Percentiles rank a stretch among this genome's conserved stretches.
phyloP scores from a whole-genome alignment of 1,284 basidiomycete genomes.

The Moniliella sp. region DNA sequence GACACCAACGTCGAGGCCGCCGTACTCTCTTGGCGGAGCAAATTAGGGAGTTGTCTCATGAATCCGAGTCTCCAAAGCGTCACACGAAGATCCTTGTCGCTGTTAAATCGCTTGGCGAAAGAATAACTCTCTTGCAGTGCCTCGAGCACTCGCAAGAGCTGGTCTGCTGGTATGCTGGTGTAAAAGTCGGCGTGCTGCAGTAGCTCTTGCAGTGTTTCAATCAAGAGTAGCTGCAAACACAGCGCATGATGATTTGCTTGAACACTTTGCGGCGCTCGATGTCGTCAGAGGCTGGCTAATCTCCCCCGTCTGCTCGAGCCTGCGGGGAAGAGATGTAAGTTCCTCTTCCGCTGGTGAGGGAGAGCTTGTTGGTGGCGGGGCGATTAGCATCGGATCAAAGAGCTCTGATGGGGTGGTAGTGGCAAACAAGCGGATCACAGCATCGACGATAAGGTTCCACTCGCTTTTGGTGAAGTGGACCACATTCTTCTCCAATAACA shows the following conservation, averaged over 20 bases:
- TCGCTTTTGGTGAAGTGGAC: conserved; percentile 58
- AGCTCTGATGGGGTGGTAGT: conserved; percentile 93
- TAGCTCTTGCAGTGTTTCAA: conserved; percentile 90
- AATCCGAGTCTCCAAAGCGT: conserved; percentile 99
- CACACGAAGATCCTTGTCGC: conserved; percentile 86
- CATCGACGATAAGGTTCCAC: conserved; percentile 79
- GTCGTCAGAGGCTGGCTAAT: conserved; percentile 24
- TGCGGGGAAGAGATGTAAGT: too few species aligned
- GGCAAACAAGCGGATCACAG: conserved; percentile 82
- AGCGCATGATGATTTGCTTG: conserved; percentile 99
- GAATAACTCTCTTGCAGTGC: conserved; percentile 90
- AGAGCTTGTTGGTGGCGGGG: background rate
- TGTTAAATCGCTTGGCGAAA: conserved; percentile 90
- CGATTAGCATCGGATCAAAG: conserved; percentile 58
- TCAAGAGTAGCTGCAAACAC: conserved; percentile 88
- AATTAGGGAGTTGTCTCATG: conserved; percentile 96
- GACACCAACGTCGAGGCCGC: conserved; percentile 86
- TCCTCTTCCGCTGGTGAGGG: conserved; percentile 4
- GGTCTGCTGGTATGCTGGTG: conserved; percentile 73
- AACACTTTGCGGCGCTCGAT: conserved; percentile 69
- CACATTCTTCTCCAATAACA: conserved; percentile 80
- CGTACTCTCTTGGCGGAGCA: conserved; percentile 91
- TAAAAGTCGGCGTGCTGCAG: conserved; percentile 54
- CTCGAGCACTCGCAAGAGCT: conserved; percentile 73
- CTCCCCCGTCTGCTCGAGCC: conserved; percentile 3